A percentile compares a stretch with the other conserved stretches of the same genome.
phyloP scores from a whole-genome alignment of 192 early-diverging fungal genomes.

The Linnemannia elongata region DNA sequence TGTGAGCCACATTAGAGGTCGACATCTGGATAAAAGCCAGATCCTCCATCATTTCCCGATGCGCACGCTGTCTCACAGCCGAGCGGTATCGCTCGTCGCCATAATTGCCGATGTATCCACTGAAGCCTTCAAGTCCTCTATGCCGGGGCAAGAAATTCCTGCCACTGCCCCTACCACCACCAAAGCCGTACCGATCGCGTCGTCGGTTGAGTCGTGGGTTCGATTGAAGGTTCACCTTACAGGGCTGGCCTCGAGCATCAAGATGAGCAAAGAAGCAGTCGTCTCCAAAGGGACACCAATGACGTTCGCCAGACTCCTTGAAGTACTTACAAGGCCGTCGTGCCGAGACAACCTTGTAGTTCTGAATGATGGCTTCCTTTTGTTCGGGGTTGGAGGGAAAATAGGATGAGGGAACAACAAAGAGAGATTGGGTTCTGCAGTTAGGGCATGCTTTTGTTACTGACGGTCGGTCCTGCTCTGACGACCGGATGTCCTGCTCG shows the following conservation, averaged over 20 bases:
- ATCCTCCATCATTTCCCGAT: slow-evolving; percentile 1
- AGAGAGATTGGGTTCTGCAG: slow-evolving; percentile 48
- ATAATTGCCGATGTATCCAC: not conserved
- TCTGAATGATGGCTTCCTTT: slow-evolving; percentile 43
- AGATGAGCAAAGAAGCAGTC: slow-evolving; percentile 52
- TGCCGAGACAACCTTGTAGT: slow-evolving; percentile 17
- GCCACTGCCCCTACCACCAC: not conserved
- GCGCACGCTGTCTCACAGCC: not conserved
- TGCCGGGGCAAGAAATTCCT: not conserved
- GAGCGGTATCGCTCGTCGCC: not conserved
- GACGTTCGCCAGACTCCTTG: slow-evolving; percentile 34
- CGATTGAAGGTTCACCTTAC: slow-evolving; percentile 37
- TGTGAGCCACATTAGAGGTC: not conserved
- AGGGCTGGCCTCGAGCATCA: slow-evolving; percentile 27
- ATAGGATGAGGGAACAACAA: slow-evolving; percentile 45
- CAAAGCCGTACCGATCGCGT: not conserved
- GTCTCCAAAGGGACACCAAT: slow-evolving; percentile 53
- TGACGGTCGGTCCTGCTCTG: slow-evolving; percentile 10
- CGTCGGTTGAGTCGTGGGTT: slow-evolving; percentile 20
- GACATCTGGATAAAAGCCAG: slow-evolving; percentile 4
- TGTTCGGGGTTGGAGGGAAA: slow-evolving; percentile 40
- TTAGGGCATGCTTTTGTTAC: slow-evolving; percentile 56
- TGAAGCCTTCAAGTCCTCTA: not conserved
- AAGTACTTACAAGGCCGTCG: slow-evolving; percentile 21
- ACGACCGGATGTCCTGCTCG: not conserved